A percentile compares a stretch with the other conserved stretches of the same genome.
phyloP scores from a whole-genome alignment of 2,329 filamentous ascomycete genomes.

The Diaporthe amygdali region DNA sequence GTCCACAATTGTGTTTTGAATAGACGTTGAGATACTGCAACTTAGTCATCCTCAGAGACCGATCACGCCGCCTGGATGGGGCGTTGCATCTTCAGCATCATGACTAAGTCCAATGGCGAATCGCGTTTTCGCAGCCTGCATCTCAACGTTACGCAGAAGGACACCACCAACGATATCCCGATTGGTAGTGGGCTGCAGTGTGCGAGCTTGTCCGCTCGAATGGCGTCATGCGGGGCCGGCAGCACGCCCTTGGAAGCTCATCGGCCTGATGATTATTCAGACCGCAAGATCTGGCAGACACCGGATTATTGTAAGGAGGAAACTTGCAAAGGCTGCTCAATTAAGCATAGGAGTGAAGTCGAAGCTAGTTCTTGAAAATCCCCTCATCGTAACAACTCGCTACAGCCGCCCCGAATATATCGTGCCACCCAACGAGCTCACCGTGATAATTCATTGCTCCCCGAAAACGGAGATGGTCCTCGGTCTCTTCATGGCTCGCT shows the following conservation, averaged over 20 bases:
- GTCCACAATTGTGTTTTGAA: not conserved
- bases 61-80: slow-evolving; percentile 3
- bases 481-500: no score
- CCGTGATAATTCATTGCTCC: not conserved
- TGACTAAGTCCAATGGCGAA: slow-evolving; percentile 7
- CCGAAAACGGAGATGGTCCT: no score
- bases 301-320: not conserved
- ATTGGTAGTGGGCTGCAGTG: not conserved
- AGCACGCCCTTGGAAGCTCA: not conserved
- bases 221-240: slow-evolving; percentile 9
- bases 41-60: not conserved
- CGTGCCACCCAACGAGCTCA: not conserved
- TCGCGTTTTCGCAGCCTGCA: not conserved
- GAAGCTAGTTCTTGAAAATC: not conserved
- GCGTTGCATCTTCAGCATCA: not conserved
- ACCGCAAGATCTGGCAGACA: not conserved
- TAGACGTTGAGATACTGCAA: not conserved
- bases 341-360: not conserved
- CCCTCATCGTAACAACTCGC: no score
- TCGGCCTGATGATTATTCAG: not conserved
- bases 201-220: not conserved
- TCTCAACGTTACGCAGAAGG: not conserved
- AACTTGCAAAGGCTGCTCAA: not conserved
- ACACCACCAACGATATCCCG: not conserved
- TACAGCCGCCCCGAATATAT: no score